Evolutionary conservation across 495 filamentous ascomycete species (phyloP).

Genomic region (Rhypophila decipiens): DNA sequence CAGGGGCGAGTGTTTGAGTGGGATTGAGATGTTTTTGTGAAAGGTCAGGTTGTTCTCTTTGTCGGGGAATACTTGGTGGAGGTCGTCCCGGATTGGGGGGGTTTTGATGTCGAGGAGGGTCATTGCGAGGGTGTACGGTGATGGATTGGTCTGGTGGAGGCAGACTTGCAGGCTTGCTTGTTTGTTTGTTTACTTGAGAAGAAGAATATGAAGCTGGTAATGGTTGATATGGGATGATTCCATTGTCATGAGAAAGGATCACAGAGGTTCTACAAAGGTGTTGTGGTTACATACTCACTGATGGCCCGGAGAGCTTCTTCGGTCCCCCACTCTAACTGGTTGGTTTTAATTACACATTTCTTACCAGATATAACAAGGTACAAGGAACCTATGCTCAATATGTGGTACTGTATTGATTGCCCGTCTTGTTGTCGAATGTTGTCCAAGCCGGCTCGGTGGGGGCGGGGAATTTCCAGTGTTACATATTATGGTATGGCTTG

Average conservation of each 20-base stretch:
- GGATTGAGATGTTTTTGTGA: slow-evolving; percentile 25
- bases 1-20: slow-evolving; percentile 13
- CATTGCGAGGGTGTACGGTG: not conserved
- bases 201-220: too few relatives aligned
- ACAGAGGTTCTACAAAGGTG: too few relatives aligned
- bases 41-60: slow-evolving; percentile 8
- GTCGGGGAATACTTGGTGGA: slow-evolving; percentile 9
- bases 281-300: too few relatives aligned
- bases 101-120: slow-evolving; percentile 8
- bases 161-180: not conserved
- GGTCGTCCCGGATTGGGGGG: slow-evolving; percentile 19
- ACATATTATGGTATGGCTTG: too few relatives aligned
- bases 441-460: slow-evolving; percentile 1
- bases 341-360: too few relatives aligned
- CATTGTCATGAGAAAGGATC: too few relatives aligned
- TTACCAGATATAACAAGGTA: not conserved
- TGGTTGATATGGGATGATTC: too few relatives aligned
- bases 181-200: not conserved
- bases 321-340: too few relatives aligned
- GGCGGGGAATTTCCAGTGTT: slow-evolving; percentile 2
- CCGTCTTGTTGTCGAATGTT: not conserved
- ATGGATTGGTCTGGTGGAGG: not conserved
- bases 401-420: not conserved
- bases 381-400: not conserved
- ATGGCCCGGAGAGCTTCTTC: too few relatives aligned